These are phyloP conservation scores for Pisolithus thermaeus DNA, from an alignment of 1,284 basidiomycete genomes.

Conservation along the genomic window DNA sequence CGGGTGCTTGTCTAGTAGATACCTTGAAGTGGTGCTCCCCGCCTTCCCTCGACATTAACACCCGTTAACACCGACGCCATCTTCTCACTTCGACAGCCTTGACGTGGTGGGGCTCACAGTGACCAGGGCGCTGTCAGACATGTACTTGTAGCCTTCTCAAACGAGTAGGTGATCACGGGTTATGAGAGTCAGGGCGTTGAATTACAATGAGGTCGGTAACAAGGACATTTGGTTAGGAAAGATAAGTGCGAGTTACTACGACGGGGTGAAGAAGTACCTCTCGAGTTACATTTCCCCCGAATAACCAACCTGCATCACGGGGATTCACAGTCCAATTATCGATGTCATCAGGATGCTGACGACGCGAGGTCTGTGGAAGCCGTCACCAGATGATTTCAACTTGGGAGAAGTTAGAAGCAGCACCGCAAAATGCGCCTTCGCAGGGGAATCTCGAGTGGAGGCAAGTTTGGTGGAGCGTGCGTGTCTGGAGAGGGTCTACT, in stretches of 20 bases:
- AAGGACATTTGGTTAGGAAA: not conserved
- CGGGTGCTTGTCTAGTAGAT: conserved; percentile 69
- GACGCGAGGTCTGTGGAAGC: conserved; percentile 80
- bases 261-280: conserved; percentile 46
- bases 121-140: conserved; percentile 93
- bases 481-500: conserved; percentile 92
- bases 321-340: conserved; percentile 95
- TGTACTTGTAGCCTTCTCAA: conserved; percentile 96
- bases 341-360: conserved; percentile 92
- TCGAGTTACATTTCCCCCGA: conserved; percentile 79
- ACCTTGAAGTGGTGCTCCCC: conserved; percentile 69
- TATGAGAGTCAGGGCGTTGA: conserved; percentile 59
- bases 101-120: conserved; percentile 99
- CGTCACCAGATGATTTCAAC: not conserved
- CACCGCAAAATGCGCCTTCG: conserved; percentile 93
- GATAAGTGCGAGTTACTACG: too few relatives aligned
- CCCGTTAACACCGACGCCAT: conserved; percentile 67
- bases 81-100: conserved; percentile 84
- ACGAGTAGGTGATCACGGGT: conserved; percentile 94
- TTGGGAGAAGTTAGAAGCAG: conserved; percentile 16
- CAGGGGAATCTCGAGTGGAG: conserved; percentile 90
- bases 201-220: conserved; percentile 48
- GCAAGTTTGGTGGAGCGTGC: conserved; percentile 86
- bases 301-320: conserved; percentile 92
- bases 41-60: conserved; percentile 45